Evolutionary conservation across 2,329 filamentous ascomycete species (phyloP).

Genomic region (Thelonectria rubi): DNA sequence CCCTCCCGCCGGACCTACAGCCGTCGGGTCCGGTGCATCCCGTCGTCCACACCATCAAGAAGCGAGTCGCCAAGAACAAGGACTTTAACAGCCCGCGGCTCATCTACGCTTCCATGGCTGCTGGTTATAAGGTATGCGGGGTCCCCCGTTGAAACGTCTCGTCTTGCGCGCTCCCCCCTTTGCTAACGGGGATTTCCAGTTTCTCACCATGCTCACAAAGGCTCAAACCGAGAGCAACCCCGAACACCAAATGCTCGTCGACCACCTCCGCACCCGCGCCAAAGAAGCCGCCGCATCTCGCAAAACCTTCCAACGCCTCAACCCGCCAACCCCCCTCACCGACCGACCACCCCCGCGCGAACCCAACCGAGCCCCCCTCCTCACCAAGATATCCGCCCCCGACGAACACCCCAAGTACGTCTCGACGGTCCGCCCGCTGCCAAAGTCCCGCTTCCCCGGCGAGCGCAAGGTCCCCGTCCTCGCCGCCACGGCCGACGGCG

Average conservation of each 20-base stretch:
- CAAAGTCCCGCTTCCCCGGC: constrained; percentile 54
- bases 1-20: constrained; percentile 57
- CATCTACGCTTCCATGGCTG: constrained; percentile 68
- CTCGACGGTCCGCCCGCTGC: constrained; percentile 57
- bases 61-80: constrained; percentile 69
- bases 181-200: constrained; percentile 40
- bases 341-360: constrained; percentile 19
- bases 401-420: constrained; percentile 58
- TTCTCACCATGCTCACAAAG: constrained; percentile 53
- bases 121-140: constrained; percentile 71
- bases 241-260: constrained; percentile 54
- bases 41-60: constrained; percentile 66
- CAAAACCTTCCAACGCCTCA: constrained; percentile 24
- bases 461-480: constrained; percentile 64
- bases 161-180: neutral
- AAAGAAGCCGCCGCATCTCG: constrained; percentile 35
- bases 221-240: constrained; percentile 49
- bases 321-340: constrained; percentile 30
- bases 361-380: constrained; percentile 36
- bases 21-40: constrained; percentile 49
- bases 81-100: constrained; percentile 67
- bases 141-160: neutral
- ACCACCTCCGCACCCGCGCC: constrained; percentile 50
- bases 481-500: constrained; percentile 58
- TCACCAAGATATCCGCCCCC: constrained; percentile 47